phyloP scores from a whole-genome alignment of 176 grass and related monocot genomes.

The Hyparrhenia diplandra region DNA sequence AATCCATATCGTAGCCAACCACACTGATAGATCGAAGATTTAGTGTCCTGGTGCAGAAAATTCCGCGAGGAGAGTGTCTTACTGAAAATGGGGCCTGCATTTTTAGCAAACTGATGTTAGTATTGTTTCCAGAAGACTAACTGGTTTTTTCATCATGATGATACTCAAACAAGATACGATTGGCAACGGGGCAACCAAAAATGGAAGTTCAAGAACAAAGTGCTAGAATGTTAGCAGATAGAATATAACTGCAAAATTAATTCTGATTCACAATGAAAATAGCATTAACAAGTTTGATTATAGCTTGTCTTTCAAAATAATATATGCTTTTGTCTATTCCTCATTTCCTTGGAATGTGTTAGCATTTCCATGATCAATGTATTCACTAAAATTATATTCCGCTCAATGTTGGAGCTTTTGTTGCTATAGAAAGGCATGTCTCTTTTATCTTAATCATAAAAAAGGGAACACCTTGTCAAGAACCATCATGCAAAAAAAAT shows the following conservation, averaged over 20 bases:
- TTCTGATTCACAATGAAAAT: not conserved
- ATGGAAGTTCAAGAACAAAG: conserved; percentile 19
- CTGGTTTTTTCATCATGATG: conserved; percentile 6
- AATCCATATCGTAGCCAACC: conserved; percentile 98
- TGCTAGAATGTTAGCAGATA: not conserved
- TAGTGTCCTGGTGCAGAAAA: conserved; percentile 93
- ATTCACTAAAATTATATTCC: not conserved
- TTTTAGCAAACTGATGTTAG: conserved; percentile 21
- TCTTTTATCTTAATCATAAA: not conserved
- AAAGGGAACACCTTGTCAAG: too few species aligned
- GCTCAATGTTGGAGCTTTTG: not conserved
- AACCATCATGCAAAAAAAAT: not conserved
- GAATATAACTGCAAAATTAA: conserved; percentile 3
- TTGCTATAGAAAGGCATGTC: not conserved
- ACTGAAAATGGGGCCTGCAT: conserved; percentile 77
- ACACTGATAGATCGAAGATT: conserved; percentile 93
- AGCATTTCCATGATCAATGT: not conserved
- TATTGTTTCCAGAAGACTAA: not conserved
- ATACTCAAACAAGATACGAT: conserved; percentile 11
- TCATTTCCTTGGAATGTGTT: too few species aligned
- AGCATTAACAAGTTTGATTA: not conserved
- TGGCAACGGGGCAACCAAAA: not conserved
- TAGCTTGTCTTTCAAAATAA: not conserved
- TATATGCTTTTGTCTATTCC: not conserved
- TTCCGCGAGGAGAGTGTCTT: conserved; percentile 75